Evolutionary conservation across 2,329 filamentous ascomycete species (phyloP), one percentile per base, ranked within the genome.

Genomic region (Aspergillus transmontanensis): DNA sequence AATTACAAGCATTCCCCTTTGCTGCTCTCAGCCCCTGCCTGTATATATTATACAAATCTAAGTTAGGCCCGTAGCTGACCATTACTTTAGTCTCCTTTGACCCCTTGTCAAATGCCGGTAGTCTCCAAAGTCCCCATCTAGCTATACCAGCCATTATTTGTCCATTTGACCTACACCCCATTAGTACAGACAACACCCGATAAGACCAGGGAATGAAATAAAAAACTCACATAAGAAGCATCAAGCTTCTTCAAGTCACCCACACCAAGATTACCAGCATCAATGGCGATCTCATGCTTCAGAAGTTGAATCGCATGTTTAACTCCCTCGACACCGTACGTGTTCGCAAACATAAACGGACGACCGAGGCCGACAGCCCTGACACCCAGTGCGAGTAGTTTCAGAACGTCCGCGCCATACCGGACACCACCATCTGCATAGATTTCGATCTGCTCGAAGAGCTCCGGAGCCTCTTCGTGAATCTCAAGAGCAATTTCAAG

Each of bases 341-440:
- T 60, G 26, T 68, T 68, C 4, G 69, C 64, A 36, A 68, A 72
- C 63, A 66, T 66, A 21, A 69, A 71, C 4, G 62, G 65, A 21
- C 70, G 61, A 6, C 84, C 84, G 6, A 86, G 75, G 0, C 83
- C 82, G 1, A 85, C 83, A 5, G 82, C 83, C 0, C 78, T 83
- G 0, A 82, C 83, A 0, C 84, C 84, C 0, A 86, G 76, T 6
- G 80, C 81, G 26, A 86, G 70, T 0, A 81, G 81, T 64, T 86
- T 86, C n/a, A 86, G 75, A 1, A 85, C 79, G 63, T 86, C 84
- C 0, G 81, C 81, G 0, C 84, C 84, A 12, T 83, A 78, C 34
- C 79, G 78, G 54, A 86, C 78, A 1, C 83, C 84, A n/a, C 83
- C 81, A 63, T 86, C 84, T 10, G 85, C 76, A 55, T 81, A 83